Conservation (phyloP, 1,284 basidiomycete species). For the Thecaphora thlaspeos region DNA sequence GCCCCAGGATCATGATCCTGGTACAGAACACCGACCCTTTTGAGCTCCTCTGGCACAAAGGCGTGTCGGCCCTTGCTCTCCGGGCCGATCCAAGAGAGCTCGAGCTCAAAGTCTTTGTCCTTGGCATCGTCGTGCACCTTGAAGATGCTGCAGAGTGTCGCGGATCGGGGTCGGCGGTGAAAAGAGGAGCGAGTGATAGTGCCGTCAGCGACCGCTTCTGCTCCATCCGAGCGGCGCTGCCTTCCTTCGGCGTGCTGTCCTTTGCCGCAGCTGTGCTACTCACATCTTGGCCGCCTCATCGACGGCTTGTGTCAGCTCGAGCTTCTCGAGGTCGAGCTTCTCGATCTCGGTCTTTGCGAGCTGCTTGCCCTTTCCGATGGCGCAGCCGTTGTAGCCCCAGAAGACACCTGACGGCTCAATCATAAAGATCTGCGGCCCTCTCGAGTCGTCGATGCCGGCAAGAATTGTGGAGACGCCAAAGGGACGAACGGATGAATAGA, state of each 20-base stretch:
- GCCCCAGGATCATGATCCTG: too few species aligned
- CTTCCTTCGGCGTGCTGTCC: too few species aligned
- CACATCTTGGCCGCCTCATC: conserved; percentile 54
- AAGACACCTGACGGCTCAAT: conserved; percentile 94
- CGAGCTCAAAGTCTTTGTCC: conserved; percentile 96
- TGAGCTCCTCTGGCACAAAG: conserved; percentile 78
- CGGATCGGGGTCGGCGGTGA: too few species aligned
- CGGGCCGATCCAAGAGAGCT: conserved; percentile 92
- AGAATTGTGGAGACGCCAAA: conserved; percentile 93
- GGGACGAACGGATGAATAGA: conserved; percentile 95
- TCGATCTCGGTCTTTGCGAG: conserved; percentile 98
- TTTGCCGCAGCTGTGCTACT: too few species aligned
- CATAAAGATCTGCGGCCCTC: conserved; percentile 74
- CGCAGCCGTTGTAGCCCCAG: conserved; percentile 65
- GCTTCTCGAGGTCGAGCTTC: conserved; percentile 80
- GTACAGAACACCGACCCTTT: conserved; percentile 58
- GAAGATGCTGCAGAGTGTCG: conserved; percentile 96
- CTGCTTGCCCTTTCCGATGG: conserved; percentile 93
- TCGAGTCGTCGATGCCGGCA: conserved; percentile 79
- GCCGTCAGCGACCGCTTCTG: too few species aligned
- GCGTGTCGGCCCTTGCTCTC: conserved; percentile 79
- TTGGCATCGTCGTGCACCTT: conserved; percentile 95
- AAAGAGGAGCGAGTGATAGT: too few species aligned
- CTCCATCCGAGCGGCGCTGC: too few species aligned
- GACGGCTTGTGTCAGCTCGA: conserved; percentile 63